phyloP scores from a whole-genome alignment of 768 basidiomycete genomes.

The Suillus subaureus region DNA sequence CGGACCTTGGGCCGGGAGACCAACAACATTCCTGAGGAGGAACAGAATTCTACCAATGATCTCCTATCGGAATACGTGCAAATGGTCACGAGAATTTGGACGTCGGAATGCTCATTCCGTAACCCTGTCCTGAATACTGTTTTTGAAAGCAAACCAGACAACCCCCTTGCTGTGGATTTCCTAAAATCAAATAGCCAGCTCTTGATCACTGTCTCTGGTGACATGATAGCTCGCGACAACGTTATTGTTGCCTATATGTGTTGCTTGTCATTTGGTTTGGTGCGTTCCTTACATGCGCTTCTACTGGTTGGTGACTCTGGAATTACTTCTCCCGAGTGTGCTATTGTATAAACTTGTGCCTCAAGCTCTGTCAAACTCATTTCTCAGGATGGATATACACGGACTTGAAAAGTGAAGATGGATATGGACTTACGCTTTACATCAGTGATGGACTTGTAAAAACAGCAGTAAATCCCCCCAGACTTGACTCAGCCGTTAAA shows the following conservation, averaged over 20 bases:
- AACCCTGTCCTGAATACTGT: too few species aligned
- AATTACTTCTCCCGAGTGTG: conserved; percentile 58
- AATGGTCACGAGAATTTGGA: too few species aligned
- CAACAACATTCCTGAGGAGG: too few species aligned
- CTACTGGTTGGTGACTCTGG: conserved; percentile 74
- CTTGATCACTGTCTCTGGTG: conserved; percentile 27
- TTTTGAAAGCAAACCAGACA: too few species aligned
- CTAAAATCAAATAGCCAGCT: too few species aligned
- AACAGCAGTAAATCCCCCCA: conserved; percentile 45
- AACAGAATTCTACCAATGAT: too few species aligned
- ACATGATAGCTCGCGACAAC: conserved; percentile 40
- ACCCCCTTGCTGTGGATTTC: too few species aligned
- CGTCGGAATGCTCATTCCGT: too few species aligned
- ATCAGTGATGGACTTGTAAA: conserved; percentile 27
- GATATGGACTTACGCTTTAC: not conserved
- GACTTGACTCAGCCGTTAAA: conserved; percentile 39
- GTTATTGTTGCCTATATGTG: conserved; percentile 68
- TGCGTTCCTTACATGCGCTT: not conserved
- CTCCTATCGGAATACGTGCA: too few species aligned
- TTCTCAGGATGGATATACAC: not conserved
- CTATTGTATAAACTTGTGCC: conserved; percentile 38
- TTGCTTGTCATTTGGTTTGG: not conserved
- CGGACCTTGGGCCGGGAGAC: too few species aligned
- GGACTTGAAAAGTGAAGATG: not conserved
- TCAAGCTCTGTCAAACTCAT: not conserved